A percentile compares a stretch with the other conserved stretches of the same genome.
Evolutionary conservation across 2,329 filamentous ascomycete genomes (phyloP).

Genomic region (Lachnellula hyalina): DNA sequence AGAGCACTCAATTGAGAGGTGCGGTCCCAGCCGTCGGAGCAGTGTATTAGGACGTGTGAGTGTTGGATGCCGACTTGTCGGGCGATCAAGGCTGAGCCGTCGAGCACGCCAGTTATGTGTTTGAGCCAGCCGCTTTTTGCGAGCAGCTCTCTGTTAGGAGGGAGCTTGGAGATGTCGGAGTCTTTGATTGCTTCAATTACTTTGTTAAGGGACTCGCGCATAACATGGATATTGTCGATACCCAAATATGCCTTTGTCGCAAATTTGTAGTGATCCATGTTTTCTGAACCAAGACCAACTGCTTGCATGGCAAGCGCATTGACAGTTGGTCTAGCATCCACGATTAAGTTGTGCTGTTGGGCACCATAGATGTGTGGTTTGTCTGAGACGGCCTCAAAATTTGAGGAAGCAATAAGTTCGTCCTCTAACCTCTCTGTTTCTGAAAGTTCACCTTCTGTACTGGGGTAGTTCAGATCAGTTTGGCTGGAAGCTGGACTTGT

Average conservation of each 20-base stretch:
- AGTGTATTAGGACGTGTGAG: conserved; percentile 93
- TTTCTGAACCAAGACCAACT: conserved; percentile 88
- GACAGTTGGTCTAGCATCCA: conserved; percentile 88
- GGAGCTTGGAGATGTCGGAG: conserved; percentile 76
- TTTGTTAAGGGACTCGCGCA: conserved; percentile 84
- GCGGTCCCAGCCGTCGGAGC: conserved; percentile 97
- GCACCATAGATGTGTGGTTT: conserved; percentile 76
- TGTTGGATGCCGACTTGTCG: conserved; percentile 86
- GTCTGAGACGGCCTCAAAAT: conserved; percentile 46
- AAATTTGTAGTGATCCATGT: conserved; percentile 95
- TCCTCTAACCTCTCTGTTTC: conserved; percentile 65
- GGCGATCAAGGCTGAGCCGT: conserved; percentile 79
- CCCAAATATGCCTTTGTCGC: conserved; percentile 87
- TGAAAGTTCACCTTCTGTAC: conserved; percentile 44
- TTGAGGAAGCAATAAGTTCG: conserved; percentile 53
- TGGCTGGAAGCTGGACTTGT: conserved; percentile 46
- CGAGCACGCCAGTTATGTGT: conserved; percentile 78
- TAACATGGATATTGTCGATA: conserved; percentile 98
- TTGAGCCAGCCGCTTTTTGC: conserved; percentile 85
- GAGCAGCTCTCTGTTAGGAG: conserved; percentile 75
- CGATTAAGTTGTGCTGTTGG: conserved; percentile 89
- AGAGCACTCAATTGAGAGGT: conserved; percentile 91
- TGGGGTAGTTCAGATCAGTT: conserved; percentile 37
- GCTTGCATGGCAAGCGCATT: conserved; percentile 95
- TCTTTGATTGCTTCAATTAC: conserved; percentile 90